Percentiles rank a stretch among this genome's conserved stretches.
phyloP scores from a whole-genome alignment of 331 rosid species.

The Spiraea crenata region DNA sequence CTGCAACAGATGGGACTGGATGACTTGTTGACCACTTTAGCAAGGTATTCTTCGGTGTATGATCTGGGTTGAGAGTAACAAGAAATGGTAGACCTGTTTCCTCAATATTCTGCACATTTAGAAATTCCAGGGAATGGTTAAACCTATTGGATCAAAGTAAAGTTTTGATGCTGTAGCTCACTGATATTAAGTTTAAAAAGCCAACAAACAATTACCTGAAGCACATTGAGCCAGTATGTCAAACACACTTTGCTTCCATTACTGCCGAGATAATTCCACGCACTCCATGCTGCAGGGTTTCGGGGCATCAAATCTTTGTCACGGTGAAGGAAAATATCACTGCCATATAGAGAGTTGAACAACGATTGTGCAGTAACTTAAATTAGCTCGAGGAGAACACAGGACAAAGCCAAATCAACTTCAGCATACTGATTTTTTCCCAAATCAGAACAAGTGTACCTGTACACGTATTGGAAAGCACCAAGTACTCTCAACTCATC shows the following conservation, averaged over 20 bases:
- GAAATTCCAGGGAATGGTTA: slow-evolving; percentile 10
- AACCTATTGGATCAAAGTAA: not conserved
- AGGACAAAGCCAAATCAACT: slow-evolving; percentile 5
- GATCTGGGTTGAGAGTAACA: slow-evolving; percentile 79
- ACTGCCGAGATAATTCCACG: slow-evolving; percentile 88
- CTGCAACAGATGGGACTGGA: slow-evolving; percentile 85
- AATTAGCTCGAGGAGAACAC: slow-evolving; percentile 16
- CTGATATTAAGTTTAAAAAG: not conserved
- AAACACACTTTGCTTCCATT: slow-evolving; percentile 55
- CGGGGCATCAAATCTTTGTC: slow-evolving; percentile 86
- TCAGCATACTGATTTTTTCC: not conserved
- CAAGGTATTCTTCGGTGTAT: slow-evolving; percentile 57
- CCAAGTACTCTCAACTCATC: slow-evolving; percentile 78
- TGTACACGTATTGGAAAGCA: slow-evolving; percentile 84
- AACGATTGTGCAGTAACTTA: slow-evolving; percentile 33
- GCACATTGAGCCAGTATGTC: slow-evolving; percentile 92
- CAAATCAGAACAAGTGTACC: slow-evolving; percentile 39
- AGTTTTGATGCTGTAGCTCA: not conserved
- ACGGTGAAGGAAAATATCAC: slow-evolving; percentile 88
- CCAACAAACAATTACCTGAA: slow-evolving; percentile 53
- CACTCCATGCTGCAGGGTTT: slow-evolving; percentile 95
- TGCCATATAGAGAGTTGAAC: slow-evolving; percentile 54
- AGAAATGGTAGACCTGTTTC: slow-evolving; percentile 60
- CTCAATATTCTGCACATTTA: slow-evolving; percentile 65
- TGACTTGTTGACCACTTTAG: slow-evolving; percentile 88